phyloP scores from a whole-genome alignment of 2,329 filamentous ascomycete genomes.

The Chaetomiaceae sp. region DNA sequence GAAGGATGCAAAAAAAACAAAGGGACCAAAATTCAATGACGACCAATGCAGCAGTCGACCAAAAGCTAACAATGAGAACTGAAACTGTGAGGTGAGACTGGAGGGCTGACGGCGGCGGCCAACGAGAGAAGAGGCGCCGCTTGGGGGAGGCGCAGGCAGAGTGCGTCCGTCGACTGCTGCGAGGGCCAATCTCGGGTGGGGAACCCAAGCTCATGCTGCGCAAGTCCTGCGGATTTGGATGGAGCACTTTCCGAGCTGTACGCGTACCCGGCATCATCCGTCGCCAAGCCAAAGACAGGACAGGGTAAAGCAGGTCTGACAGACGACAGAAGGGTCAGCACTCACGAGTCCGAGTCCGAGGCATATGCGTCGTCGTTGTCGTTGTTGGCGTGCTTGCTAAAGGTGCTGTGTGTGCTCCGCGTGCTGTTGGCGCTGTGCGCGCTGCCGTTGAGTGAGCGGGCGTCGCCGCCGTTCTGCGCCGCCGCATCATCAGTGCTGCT shows the following conservation, averaged over 20 bases:
- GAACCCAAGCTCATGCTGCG: conserved; percentile 2
- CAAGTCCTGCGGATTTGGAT: background rate
- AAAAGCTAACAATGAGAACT: background rate
- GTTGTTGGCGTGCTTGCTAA: no score
- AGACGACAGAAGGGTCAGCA: no score
- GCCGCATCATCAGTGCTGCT: conserved; percentile 24
- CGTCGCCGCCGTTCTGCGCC: conserved; percentile 29
- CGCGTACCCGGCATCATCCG: conserved; percentile 6
- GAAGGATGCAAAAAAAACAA: conserved; percentile 13
- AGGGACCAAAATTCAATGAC: background rate
- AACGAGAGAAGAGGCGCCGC: conserved; percentile 15
- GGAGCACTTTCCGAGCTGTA: conserved; percentile 1
- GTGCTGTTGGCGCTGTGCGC: background rate
- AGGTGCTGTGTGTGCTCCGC: conserved; percentile 12
- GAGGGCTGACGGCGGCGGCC: conserved; percentile 14
- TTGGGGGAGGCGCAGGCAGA: conserved; percentile 21
- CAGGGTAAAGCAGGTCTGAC: no score
- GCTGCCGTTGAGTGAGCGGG: conserved; percentile 14
- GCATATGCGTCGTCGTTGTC: conserved; percentile 26
- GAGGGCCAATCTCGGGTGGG: background rate
- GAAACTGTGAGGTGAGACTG: conserved; percentile 9
- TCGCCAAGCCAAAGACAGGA: conserved; percentile 15
- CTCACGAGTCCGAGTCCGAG: conserved; percentile 44
- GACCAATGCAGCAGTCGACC: conserved; percentile 7
- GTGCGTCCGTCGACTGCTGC: background rate